phyloP scores from a whole-genome alignment of 805 yeast species.

The Cyberlindnera mrakii region DNA sequence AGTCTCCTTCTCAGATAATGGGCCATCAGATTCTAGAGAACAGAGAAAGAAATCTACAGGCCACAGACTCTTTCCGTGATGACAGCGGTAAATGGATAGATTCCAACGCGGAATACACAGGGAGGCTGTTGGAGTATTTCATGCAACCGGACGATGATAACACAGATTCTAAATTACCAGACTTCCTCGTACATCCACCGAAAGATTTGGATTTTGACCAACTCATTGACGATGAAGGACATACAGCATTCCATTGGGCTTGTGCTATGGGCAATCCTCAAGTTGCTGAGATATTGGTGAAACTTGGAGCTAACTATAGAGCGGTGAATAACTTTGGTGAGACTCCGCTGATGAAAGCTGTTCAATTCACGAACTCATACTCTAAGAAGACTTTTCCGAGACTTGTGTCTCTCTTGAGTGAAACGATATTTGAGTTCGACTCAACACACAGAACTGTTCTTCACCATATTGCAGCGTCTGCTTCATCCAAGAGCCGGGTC shows the following conservation, averaged over 20 bases:
- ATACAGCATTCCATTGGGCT: slow-evolving; percentile 96
- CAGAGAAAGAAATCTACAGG: slow-evolving; percentile 17
- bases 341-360: slow-evolving; percentile 80
- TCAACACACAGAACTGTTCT: slow-evolving; percentile 67
- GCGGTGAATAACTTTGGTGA: slow-evolving; percentile 67
- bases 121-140: slow-evolving; percentile 45
- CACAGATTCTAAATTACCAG: slow-evolving; percentile 44
- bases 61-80: slow-evolving; percentile 10
- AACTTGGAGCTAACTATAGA: slow-evolving; percentile 67
- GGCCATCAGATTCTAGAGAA: slow-evolving; percentile 21
- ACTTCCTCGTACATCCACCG: slow-evolving; percentile 57
- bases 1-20: slow-evolving; percentile 21
- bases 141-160: slow-evolving; percentile 50
- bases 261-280: slow-evolving; percentile 86
- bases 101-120: slow-evolving; percentile 36
- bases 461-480: slow-evolving; percentile 76
- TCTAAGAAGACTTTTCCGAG: slow-evolving; percentile 74
- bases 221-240: slow-evolving; percentile 90
- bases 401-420: slow-evolving; percentile 68
- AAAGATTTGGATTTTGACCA: slow-evolving; percentile 63
- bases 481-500: slow-evolving; percentile 57
- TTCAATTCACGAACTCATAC: slow-evolving; percentile 82
- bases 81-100: slow-evolving; percentile 21
- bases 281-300: slow-evolving; percentile 68
- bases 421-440: slow-evolving; percentile 76